Evolutionary conservation across 768 basidiomycete genomes (phyloP).

Genomic region (Mycena sanguinolenta): DNA sequence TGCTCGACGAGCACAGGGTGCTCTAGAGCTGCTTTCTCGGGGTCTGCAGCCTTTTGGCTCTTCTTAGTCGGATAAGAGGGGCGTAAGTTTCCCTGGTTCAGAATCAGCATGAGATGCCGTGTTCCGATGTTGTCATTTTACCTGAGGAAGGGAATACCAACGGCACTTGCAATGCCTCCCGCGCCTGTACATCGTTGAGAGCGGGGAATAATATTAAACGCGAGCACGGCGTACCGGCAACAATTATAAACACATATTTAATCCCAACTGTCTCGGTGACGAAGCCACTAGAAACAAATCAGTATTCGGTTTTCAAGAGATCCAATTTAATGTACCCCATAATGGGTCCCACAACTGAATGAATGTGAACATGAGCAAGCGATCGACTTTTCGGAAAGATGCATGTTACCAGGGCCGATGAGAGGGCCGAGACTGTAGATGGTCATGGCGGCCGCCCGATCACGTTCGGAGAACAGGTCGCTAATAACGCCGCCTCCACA

Average conservation of each 20-base stretch:
- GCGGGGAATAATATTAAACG: neutral
- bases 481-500: conserved; percentile 65
- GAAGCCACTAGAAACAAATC: conserved; percentile 50
- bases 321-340: conserved; percentile 49
- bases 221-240: conserved; percentile 41
- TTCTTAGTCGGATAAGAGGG: conserved; percentile 61
- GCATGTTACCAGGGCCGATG: conserved; percentile 48
- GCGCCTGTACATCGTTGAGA: conserved; percentile 41
- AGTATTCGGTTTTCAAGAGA: neutral
- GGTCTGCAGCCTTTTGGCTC: conserved; percentile 47
- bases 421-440: conserved; percentile 67
- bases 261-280: conserved; percentile 61
- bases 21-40: conserved; percentile 48
- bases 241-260: conserved; percentile 64
- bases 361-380: conserved; percentile 32
- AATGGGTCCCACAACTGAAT: conserved; percentile 59
- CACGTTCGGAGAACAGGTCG: conserved; percentile 68
- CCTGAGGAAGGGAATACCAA: conserved; percentile 60
- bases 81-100: conserved; percentile 65
- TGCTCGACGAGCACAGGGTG: conserved; percentile 41
- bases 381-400: conserved; percentile 38
- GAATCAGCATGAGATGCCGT: neutral
- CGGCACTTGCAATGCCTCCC: conserved; percentile 49
- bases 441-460: conserved; percentile 73
- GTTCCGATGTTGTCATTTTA: neutral